Percentiles rank a stretch among this genome's conserved stretches.
phyloP scores from a whole-genome alignment of 139 green algal genomes.

The Chlamydomonas applanata region DNA sequence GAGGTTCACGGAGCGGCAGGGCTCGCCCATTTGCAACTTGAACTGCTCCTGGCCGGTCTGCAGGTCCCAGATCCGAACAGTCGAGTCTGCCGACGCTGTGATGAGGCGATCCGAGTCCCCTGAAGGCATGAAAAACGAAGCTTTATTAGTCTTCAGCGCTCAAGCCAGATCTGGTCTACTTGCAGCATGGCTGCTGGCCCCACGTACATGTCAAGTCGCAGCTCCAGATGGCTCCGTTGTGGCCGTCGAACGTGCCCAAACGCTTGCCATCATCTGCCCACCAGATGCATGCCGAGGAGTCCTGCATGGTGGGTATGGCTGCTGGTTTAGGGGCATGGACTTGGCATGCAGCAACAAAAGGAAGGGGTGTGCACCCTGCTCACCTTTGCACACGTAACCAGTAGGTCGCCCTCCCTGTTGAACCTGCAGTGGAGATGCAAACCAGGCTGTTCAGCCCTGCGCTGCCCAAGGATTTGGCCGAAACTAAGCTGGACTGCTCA shows the following conservation, averaged over 20 bases:
- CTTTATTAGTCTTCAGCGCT: too few species aligned
- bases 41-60: conserved; percentile 79
- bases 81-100: conserved; percentile 85
- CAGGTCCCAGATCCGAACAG: conserved; percentile 90
- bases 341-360: background rate
- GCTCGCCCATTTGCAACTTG: conserved; percentile 80
- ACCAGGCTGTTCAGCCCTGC: too few species aligned
- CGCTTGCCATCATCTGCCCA: conserved; percentile 88
- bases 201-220: conserved; percentile 84
- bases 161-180: too few species aligned
- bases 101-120: conserved; percentile 64
- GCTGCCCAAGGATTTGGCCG: too few species aligned
- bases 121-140: background rate
- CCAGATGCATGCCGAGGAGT: conserved; percentile 79
- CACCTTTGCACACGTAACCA: conserved; percentile 95
- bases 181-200: too few species aligned
- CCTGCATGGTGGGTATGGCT: conserved; percentile 8
- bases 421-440: conserved; percentile 70
- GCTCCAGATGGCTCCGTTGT: conserved; percentile 93
- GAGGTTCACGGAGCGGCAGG: conserved; percentile 69
- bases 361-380: background rate
- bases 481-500: conserved; percentile 1
- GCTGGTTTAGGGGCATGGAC: too few species aligned
- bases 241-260: conserved; percentile 94
- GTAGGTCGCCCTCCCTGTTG: conserved; percentile 94